phyloP scores from a whole-genome alignment of 768 basidiomycete species.

The Saitozyma sp. region DNA sequence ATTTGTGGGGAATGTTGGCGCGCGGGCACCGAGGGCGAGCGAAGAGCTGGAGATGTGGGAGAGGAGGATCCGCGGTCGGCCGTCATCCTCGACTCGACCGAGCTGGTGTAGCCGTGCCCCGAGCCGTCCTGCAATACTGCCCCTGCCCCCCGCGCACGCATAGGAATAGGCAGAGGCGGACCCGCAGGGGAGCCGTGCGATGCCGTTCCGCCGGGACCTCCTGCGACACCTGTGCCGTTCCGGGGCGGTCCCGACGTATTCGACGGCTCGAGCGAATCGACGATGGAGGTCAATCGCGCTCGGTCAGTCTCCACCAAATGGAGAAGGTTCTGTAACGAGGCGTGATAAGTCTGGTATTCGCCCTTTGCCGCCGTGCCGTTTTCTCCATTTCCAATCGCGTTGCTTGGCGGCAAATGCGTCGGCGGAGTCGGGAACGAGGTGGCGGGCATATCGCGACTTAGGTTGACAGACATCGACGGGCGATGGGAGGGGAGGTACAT shows the following conservation, averaged over 20 bases:
- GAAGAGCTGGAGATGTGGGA: too few relatives aligned
- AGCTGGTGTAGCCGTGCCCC: too few relatives aligned
- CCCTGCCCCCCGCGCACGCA: too few relatives aligned
- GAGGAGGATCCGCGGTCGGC: too few relatives aligned
- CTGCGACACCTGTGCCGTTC: not conserved
- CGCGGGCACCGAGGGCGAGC: too few relatives aligned
- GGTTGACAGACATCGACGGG: not conserved
- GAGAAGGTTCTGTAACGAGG: slow-evolving; percentile 20
- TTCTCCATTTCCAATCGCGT: too few relatives aligned
- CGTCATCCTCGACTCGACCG: too few relatives aligned
- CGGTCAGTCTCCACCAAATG: slow-evolving; percentile 28
- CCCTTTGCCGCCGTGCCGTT: too few relatives aligned
- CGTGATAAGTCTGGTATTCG: slow-evolving; percentile 19
- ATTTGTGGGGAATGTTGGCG: too few relatives aligned
- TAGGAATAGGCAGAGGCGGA: too few relatives aligned
- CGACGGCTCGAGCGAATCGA: slow-evolving; percentile 16
- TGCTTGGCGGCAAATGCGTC: too few relatives aligned
- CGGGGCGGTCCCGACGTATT: not conserved
- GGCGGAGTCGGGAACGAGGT: not conserved
- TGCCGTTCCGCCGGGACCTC: not conserved
- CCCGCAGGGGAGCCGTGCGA: not conserved
- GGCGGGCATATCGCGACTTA: slow-evolving; percentile 3
- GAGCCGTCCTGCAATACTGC: too few relatives aligned
- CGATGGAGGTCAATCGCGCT: slow-evolving; percentile 14
- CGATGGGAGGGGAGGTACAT: slow-evolving; percentile 5